Conservation (phyloP, 1,284 basidiomycete genomes). For the Moesziomyces parantarcticus region DNA sequence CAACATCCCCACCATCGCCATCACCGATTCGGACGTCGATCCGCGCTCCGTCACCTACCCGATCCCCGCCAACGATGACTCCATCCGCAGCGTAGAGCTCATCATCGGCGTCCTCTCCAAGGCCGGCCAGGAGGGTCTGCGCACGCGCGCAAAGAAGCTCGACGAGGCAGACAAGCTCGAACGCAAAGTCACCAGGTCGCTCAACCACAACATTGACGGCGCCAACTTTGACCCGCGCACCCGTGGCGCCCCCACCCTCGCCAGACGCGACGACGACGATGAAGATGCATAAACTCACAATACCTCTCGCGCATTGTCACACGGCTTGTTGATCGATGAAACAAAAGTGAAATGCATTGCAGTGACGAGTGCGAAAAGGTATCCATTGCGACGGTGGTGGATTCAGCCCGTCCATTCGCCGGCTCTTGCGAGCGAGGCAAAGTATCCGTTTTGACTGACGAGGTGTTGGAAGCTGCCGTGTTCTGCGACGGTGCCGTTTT, state of each 20-base stretch:
- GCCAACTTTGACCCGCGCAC: slow-evolving; percentile 46
- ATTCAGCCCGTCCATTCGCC: slow-evolving; percentile 79
- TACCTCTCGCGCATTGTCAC: too few species aligned
- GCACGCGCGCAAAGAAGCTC: slow-evolving; percentile 40
- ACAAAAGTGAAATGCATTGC: not conserved
- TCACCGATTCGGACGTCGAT: slow-evolving; percentile 95
- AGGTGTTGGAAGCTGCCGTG: slow-evolving; percentile 78
- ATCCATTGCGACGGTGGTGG: not conserved
- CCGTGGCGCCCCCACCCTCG: slow-evolving; percentile 8
- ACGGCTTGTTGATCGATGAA: too few species aligned
- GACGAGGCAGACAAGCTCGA: slow-evolving; percentile 57
- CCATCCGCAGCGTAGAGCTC: slow-evolving; percentile 86
- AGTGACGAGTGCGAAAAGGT: not conserved
- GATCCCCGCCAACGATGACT: slow-evolving; percentile 97
- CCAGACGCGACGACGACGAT: slow-evolving; percentile 9
- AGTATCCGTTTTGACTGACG: slow-evolving; percentile 78
- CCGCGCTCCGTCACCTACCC: slow-evolving; percentile 97
- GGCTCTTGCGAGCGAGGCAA: slow-evolving; percentile 82
- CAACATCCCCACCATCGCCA: slow-evolving; percentile 71
- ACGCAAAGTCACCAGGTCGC: slow-evolving; percentile 37
- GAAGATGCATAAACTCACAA: slow-evolving; percentile 10
- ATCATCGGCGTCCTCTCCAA: slow-evolving; percentile 89
- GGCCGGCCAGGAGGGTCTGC: slow-evolving; percentile 74
- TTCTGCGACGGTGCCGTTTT: slow-evolving; percentile 81
- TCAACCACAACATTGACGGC: slow-evolving; percentile 17